Percentiles rank a stretch among this genome's conserved stretches.
Conservation (phyloP, 2,329 filamentous ascomycete genomes). For the Fusarium cicatricum region DNA sequence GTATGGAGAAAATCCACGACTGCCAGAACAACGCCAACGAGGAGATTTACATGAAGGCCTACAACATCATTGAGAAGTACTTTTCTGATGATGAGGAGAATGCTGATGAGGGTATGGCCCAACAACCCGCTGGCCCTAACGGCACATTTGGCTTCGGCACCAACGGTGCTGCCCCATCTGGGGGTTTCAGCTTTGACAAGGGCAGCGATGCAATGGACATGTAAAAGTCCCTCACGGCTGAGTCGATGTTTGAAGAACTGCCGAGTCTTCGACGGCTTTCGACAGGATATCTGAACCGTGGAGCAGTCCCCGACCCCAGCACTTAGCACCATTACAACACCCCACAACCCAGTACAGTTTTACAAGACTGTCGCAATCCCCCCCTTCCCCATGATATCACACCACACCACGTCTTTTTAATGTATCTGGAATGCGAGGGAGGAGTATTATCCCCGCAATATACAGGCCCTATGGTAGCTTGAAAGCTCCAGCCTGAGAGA, state of each 20-base stretch:
- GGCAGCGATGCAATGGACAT: conserved; percentile 72
- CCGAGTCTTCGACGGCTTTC: conserved; percentile 8
- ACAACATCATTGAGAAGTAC: conserved; percentile 99
- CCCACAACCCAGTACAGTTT: conserved; percentile 38
- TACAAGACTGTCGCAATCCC: conserved; percentile 36
- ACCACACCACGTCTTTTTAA: conserved; percentile 47
- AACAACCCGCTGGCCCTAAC: conserved; percentile 71
- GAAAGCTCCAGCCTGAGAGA: conserved; percentile 67
- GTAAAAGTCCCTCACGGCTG: conserved; percentile 50
- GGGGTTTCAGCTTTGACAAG: conserved; percentile 94
- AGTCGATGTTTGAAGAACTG: conserved; percentile 9
- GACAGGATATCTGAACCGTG: conserved; percentile 25
- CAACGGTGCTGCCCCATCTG: conserved; percentile 68
- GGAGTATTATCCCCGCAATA: conserved; percentile 36
- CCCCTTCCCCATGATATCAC: conserved; percentile 45
- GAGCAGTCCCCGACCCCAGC: conserved; percentile 31
- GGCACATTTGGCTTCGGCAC: conserved; percentile 83
- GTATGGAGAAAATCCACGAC: conserved; percentile 99
- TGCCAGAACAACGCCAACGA: conserved; percentile 99
- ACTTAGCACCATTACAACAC: conserved; percentile 39
- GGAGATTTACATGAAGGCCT: conserved; percentile 99
- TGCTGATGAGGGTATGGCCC: conserved; percentile 78
- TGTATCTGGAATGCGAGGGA: conserved; percentile 48
- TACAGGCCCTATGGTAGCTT: conserved; percentile 68
- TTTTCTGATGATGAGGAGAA: conserved; percentile 99